Evolutionary conservation across 1,284 basidiomycete genomes (phyloP), one percentile per base, ranked within the genome.

Genomic region (Kalmanozyma brasiliensis): DNA sequence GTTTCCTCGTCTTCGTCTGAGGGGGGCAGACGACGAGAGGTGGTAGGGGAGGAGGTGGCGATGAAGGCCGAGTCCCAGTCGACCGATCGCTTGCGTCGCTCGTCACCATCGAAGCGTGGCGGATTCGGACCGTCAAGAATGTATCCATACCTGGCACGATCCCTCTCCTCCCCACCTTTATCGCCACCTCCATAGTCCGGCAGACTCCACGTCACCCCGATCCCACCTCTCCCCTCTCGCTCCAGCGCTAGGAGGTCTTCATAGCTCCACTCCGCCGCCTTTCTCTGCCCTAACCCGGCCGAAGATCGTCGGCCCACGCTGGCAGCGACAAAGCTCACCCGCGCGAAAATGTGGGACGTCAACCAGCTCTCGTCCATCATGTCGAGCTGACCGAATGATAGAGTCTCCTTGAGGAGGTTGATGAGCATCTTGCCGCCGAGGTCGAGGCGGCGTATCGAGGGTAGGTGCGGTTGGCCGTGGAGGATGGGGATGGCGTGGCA

Each of bases 351-450:
- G 67, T 91, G 87, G 83, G 94, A 93, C 84, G 96, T 90, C 76
- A 97, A 90, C 82, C 90, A 88, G 1, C 92, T 93, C 83, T 96
- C 91, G 79, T 97, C 93, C 88, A 94, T 93, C 91, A 97, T 93
- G 82, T 97, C 93, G 91, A 92, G 95, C 79, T 98, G 94, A 29
- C 93, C 89, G 82, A 92, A 97, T 11, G 93, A 95, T 11, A 95
- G 88, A 45, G 94, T 86, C 79, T 94, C 92, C 78, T 97, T 96
- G 32, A 98, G 86, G 49, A 95, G 91, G 83, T 96, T 97, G 23
- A 94, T 97, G 53, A 98, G 83, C 13, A 97, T 86, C 83, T 96
- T 96, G 47, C 94, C 94, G 48, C 94, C 94, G 24, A 96, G 88
- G 74, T 96, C 93, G 78, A 97, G 88, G 69, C 94, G 94, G 77